phyloP scores from a whole-genome alignment of 441 rosid genomes.

The Bocquillonia castaneifolia region DNA sequence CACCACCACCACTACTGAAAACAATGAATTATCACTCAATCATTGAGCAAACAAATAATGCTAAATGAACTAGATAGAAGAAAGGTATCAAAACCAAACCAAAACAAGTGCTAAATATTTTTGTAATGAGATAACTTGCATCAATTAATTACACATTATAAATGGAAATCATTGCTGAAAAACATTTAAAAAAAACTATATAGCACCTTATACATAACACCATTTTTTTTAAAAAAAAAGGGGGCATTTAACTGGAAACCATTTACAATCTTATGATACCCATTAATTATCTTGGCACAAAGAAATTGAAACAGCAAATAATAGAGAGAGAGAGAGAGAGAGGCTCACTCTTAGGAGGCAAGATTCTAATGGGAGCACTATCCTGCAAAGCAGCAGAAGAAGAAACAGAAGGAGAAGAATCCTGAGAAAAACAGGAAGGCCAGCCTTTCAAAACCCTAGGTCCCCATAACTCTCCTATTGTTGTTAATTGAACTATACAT shows the following conservation, averaged over 20 bases:
- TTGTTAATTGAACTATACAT: constrained; percentile 82
- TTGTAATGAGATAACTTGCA: constrained; percentile 5
- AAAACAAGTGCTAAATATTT: not conserved
- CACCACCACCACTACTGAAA: not conserved
- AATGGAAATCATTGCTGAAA: too few relatives aligned
- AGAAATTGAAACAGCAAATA: not conserved
- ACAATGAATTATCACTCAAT: too few relatives aligned
- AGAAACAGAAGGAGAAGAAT: constrained; percentile 36
- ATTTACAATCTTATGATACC: too few relatives aligned
- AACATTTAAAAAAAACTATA: too few relatives aligned
- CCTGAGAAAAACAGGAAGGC: constrained; percentile 67
- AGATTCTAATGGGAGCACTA: constrained; percentile 30
- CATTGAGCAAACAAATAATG: not conserved
- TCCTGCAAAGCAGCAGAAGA: constrained; percentile 35
- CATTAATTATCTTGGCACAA: too few relatives aligned
- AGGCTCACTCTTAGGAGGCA: constrained; percentile 77
- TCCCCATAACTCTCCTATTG: constrained; percentile 84
- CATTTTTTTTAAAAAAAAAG: too few relatives aligned
- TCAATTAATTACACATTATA: not conserved
- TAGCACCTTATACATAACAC: too few relatives aligned
- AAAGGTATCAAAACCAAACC: not conserved
- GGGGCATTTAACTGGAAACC: too few relatives aligned
- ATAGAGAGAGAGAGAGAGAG: not conserved
- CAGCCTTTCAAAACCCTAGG: constrained; percentile 77
- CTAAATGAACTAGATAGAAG: not conserved